These are phyloP conservation scores for Arthrinium puccinioides DNA, from an alignment of 2,329 filamentous ascomycete species.

Conservation along the genomic window DNA sequence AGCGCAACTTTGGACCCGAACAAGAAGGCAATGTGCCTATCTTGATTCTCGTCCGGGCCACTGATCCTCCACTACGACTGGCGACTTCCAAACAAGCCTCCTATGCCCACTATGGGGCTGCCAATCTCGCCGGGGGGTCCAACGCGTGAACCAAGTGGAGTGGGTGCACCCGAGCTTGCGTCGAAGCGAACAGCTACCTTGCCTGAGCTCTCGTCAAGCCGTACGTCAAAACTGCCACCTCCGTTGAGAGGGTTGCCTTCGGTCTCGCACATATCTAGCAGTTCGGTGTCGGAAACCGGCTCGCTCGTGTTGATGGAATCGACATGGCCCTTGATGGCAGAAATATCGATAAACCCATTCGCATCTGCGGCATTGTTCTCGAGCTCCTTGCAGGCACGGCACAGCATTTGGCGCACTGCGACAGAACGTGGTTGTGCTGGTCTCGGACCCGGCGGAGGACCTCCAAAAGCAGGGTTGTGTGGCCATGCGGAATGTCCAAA, in stretches of 20 bases:
- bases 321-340: constrained; percentile 58
- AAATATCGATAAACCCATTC: constrained; percentile 64
- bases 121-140: constrained; percentile 63
- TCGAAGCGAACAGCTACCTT: constrained; percentile 46
- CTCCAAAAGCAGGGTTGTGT: constrained; percentile 21
- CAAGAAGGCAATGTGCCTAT: too few species aligned
- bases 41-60: too few species aligned
- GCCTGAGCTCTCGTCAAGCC: constrained; percentile 37
- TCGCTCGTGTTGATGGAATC: constrained; percentile 42
- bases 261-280: constrained; percentile 82
- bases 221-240: constrained; percentile 76
- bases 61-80: neutral
- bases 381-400: constrained; percentile 66
- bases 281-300: constrained; percentile 52
- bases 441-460: constrained; percentile 22
- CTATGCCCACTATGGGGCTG: constrained; percentile 39
- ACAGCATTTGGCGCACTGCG: constrained; percentile 65
- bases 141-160: constrained; percentile 34
- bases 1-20: too few species aligned
- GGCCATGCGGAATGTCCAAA: constrained; percentile 33
- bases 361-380: constrained; percentile 33
- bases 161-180: constrained; percentile 37
- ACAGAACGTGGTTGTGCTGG: constrained; percentile 58
- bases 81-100: neutral
- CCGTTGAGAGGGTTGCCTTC: constrained; percentile 82